Conservation (phyloP, 2,329 filamentous ascomycete genomes). For the Diaporthe sp. region DNA sequence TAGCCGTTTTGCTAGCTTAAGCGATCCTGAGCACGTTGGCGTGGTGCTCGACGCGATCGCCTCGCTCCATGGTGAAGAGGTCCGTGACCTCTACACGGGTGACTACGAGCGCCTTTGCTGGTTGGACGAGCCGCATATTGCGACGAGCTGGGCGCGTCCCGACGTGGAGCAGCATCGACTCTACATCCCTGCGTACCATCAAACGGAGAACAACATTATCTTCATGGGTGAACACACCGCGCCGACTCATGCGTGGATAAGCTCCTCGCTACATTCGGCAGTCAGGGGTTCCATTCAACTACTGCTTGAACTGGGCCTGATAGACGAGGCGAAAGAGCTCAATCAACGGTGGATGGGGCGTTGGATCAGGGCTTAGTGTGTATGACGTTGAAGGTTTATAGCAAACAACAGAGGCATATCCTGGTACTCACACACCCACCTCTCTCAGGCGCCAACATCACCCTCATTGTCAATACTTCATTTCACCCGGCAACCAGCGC, state of each 20-base stretch:
- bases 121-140: conserved; percentile 72
- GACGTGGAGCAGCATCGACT: conserved; percentile 75
- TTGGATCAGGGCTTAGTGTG: conserved; percentile 62
- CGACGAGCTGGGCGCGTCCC: conserved; percentile 74
- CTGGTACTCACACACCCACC: too few species aligned
- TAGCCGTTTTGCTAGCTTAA: conserved; percentile 58
- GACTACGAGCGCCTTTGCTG: conserved; percentile 76
- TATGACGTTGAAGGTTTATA: background rate
- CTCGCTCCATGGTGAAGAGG: conserved; percentile 74
- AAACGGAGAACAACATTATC: conserved; percentile 76
- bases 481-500: too few species aligned
- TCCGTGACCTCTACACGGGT: conserved; percentile 74
- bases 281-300: conserved; percentile 76
- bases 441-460: too few species aligned
- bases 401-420: too few species aligned
- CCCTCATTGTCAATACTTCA: too few species aligned
- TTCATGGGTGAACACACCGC: conserved; percentile 79
- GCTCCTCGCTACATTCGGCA: conserved; percentile 75
- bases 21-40: conserved; percentile 73
- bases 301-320: conserved; percentile 74
- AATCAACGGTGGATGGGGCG: conserved; percentile 78
- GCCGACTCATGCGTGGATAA: conserved; percentile 81
- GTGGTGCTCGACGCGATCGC: conserved; percentile 75
- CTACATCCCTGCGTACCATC: conserved; percentile 80
- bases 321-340: conserved; percentile 77